These are phyloP conservation scores for Mycena pura DNA, from an alignment of 768 basidiomycete species.

Conservation along the genomic window DNA sequence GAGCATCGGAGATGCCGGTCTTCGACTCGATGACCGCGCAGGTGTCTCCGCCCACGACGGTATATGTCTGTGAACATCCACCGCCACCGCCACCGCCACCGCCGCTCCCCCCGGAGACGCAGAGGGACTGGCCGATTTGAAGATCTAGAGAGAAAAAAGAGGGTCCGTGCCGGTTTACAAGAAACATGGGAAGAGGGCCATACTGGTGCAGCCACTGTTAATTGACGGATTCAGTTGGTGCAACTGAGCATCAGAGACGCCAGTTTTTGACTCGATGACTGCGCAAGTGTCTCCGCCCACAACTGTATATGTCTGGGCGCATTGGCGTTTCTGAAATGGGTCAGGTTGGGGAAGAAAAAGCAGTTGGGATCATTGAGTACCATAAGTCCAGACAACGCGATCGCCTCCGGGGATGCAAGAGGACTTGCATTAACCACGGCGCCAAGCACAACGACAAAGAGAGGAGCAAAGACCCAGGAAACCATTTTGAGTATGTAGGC, in stretches of 20 bases:
- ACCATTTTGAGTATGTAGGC: neutral
- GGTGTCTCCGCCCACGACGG: too few species aligned
- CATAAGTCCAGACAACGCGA: neutral
- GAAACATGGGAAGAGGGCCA: neutral
- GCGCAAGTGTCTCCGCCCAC: too few species aligned
- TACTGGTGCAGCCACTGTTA: neutral
- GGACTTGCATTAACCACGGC: neutral
- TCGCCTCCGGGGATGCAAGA: neutral
- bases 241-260: neutral
- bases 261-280: neutral
- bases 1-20: neutral
- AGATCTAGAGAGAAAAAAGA: neutral
- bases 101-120: neutral
- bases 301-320: neutral
- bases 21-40: neutral
- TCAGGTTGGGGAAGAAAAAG: neutral
- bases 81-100: too few species aligned
- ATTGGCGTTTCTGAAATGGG: slow-evolving; percentile 1
- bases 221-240: neutral
- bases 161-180: neutral
- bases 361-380: neutral
- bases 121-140: neutral
- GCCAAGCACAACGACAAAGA: neutral
- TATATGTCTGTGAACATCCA: neutral
- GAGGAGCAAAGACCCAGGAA: neutral